These are phyloP conservation scores for Eimeria necatrix DNA, from an alignment of 169 alveolate species.

Conservation along the genomic window DNA sequence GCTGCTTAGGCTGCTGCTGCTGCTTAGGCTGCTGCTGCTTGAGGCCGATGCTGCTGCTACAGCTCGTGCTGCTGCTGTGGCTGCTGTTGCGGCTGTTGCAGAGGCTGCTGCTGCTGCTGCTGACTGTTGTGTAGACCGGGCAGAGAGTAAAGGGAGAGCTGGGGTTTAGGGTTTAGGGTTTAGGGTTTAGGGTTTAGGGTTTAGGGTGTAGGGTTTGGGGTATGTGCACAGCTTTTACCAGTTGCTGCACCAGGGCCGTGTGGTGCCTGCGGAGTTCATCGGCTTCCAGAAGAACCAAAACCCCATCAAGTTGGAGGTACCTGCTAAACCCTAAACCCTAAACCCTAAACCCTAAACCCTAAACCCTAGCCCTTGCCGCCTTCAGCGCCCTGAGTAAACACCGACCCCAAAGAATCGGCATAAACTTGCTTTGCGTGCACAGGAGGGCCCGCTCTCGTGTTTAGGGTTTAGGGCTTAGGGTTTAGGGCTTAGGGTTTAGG, in stretches of 20 bases:
- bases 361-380: no score
- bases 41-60: no score
- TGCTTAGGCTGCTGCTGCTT: no score
- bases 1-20: no score
- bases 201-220: conserved; percentile 1
- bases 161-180: not conserved
- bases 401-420: no score
- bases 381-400: no score
- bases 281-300: conserved; percentile 97
- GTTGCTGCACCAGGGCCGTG: conserved; percentile 97
- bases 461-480: conserved; percentile 35
- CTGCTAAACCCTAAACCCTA: not conserved
- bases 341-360: no score
- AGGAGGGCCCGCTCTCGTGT: conserved; percentile 54
- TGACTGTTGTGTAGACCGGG: not conserved
- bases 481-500: conserved; percentile 13
- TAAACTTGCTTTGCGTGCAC: no score
- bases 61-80: no score
- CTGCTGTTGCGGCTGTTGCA: not conserved
- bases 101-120: not conserved
- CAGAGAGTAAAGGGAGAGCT: not conserved
- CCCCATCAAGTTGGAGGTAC: conserved; percentile 86
- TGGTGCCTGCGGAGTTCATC: conserved; percentile 98
- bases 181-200: not conserved
- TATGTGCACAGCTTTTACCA: conserved; percentile 30